These are phyloP conservation scores for Aspergillus costaricaensis DNA, from an alignment of 2,329 filamentous ascomycete species.

Conservation along the genomic window DNA sequence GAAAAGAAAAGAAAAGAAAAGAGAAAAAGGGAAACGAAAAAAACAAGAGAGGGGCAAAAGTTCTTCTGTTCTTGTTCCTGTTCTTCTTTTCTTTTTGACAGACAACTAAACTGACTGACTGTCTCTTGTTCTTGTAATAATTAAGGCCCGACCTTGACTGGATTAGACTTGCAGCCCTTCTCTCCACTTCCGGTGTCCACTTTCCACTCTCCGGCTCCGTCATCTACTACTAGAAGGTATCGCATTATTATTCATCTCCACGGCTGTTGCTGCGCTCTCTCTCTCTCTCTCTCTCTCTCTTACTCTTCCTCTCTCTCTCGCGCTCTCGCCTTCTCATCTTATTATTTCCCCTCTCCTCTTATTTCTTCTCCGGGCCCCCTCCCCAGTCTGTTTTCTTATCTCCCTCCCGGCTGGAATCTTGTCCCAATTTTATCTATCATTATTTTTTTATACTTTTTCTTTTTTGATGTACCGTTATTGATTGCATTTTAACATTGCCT, in stretches of 20 bases:
- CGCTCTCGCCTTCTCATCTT: background rate
- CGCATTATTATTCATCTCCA: constrained; percentile 16
- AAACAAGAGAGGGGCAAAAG: background rate
- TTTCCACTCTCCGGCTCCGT: constrained; percentile 8
- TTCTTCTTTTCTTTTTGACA: too few species aligned
- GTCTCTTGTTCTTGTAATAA: constrained; percentile 3
- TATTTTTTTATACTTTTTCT: constrained; percentile 7
- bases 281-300: constrained; percentile 11
- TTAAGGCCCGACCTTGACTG: constrained; percentile 7
- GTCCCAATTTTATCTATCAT: background rate
- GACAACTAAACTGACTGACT: background rate
- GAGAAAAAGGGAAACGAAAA: too few species aligned
- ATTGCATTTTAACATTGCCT: background rate
- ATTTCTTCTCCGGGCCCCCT: background rate
- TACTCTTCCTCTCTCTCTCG: background rate
- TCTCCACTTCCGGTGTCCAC: constrained; percentile 4
- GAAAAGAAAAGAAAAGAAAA: too few species aligned
- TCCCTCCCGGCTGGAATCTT: too few species aligned
- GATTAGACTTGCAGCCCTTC: constrained; percentile 10
- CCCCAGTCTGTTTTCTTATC: too few species aligned
- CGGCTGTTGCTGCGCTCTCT: constrained; percentile 6
- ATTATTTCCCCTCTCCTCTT: constrained; percentile 3
- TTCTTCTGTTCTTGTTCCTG: too few species aligned
- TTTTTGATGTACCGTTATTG: background rate
- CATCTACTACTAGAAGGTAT: background rate